These are phyloP conservation scores for Fraxinus dipetala DNA, from an alignment of 305 asterid species.

Conservation along the genomic window DNA sequence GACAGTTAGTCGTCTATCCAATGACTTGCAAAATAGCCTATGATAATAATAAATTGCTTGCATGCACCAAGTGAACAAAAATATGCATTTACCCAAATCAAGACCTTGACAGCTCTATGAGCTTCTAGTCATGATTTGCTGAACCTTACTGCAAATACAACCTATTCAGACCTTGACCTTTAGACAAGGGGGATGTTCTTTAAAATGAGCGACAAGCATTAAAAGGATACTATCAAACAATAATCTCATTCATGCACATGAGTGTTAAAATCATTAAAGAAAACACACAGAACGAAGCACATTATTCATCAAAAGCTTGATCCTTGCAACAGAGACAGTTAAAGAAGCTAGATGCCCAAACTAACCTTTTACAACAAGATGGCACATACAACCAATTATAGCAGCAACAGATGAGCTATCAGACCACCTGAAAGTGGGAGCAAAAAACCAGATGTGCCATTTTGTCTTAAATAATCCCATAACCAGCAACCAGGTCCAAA, in stretches of 20 bases:
- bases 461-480: slow-evolving; percentile 59
- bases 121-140: background rate
- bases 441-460: slow-evolving; percentile 89
- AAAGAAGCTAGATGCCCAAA: slow-evolving; percentile 16
- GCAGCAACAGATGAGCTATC: slow-evolving; percentile 94
- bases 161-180: background rate
- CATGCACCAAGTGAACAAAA: background rate
- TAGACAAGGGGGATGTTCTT: slow-evolving; percentile 1
- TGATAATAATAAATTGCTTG: background rate
- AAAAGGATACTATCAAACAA: background rate
- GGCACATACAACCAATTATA: slow-evolving; percentile 96
- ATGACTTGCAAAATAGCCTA: slow-evolving; percentile 15
- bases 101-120: slow-evolving; percentile 1
- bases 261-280: background rate
- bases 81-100: slow-evolving; percentile 16
- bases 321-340: background rate
- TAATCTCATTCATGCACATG: background rate
- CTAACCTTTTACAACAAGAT: slow-evolving; percentile 75
- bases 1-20: background rate
- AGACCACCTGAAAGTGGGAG: slow-evolving; percentile 97
- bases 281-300: slow-evolving; percentile 1
- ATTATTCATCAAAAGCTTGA: slow-evolving; percentile 13
- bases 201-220: background rate
- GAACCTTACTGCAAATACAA: background rate
- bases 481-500: slow-evolving; percentile 89